phyloP scores from a whole-genome alignment of 495 filamentous ascomycete species.

The Lasiosphaeria miniovina region DNA sequence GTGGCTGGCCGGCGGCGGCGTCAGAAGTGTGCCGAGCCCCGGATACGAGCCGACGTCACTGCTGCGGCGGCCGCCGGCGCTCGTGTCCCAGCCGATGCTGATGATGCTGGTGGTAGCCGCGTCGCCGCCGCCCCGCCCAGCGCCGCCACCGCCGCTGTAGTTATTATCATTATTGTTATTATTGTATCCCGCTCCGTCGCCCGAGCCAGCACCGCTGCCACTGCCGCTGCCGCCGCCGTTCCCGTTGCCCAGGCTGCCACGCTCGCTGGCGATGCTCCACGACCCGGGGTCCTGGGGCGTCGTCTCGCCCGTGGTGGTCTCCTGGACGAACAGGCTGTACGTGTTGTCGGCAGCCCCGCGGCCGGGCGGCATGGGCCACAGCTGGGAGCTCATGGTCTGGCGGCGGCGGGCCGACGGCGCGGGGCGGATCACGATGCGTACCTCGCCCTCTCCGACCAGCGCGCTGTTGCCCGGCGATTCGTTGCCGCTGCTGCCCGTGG shows the following conservation, averaged over 20 bases:
- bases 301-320: constrained; percentile 24
- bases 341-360: constrained; percentile 14
- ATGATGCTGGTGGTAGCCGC: background rate
- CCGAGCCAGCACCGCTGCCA: background rate
- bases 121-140: background rate
- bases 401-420: constrained; percentile 10
- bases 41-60: constrained; percentile 7
- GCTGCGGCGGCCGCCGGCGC: constrained; percentile 2
- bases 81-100: constrained; percentile 7
- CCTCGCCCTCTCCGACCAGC: constrained; percentile 25
- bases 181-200: background rate
- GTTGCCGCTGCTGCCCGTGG: constrained; percentile 2
- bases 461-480: constrained; percentile 3
- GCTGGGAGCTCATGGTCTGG: constrained; percentile 15
- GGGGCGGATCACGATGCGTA: constrained; percentile 29
- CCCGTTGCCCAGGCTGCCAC: constrained; percentile 7
- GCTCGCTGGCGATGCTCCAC: constrained; percentile 28
- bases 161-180: background rate
- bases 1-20: constrained; percentile 11
- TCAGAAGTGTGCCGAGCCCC: constrained; percentile 7
- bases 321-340: constrained; percentile 23
- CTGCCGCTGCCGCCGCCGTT: background rate
- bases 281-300: constrained; percentile 23
- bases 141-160: background rate
- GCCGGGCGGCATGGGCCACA: constrained; percentile 27